Evolutionary conservation across 148 eudicot genomes (phyloP).

Genomic region (Cornus kousa): DNA sequence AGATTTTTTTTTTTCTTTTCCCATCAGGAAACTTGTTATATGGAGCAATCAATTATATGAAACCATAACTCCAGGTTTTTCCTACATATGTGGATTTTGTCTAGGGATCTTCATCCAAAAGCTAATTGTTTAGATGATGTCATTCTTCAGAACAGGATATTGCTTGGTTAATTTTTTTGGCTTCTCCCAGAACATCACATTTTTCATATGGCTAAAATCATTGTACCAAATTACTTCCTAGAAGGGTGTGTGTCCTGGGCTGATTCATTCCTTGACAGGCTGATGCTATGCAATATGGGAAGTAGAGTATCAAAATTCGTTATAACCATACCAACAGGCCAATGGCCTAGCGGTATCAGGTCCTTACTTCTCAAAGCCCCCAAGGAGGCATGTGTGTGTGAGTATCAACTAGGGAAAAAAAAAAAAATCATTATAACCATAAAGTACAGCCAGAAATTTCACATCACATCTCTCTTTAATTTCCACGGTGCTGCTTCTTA

Average conservation of each 20-base stretch:
- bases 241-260: not conserved
- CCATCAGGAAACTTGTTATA: not conserved
- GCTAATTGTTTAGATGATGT: not conserved
- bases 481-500: not conserved
- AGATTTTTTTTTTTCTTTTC: too few species aligned
- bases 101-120: not conserved
- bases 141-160: constrained; percentile 1
- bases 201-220: not conserved
- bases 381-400: too few species aligned
- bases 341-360: too few species aligned
- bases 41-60: not conserved
- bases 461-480: not conserved
- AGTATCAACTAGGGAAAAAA: too few species aligned
- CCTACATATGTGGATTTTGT: not conserved
- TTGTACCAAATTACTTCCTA: not conserved
- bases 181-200: too few species aligned
- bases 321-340: constrained; percentile 3
- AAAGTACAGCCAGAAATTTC: not conserved
- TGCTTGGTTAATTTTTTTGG: constrained; percentile 1
- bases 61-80: too few species aligned
- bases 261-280: not conserved
- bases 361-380: too few species aligned
- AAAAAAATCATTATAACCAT: not conserved
- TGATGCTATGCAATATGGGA: not conserved
- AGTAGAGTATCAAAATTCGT: not conserved